A percentile compares a stretch with the other conserved stretches of the same genome.
Evolutionary conservation across 768 basidiomycete species (phyloP).

Genomic region (Suillus sp.): DNA sequence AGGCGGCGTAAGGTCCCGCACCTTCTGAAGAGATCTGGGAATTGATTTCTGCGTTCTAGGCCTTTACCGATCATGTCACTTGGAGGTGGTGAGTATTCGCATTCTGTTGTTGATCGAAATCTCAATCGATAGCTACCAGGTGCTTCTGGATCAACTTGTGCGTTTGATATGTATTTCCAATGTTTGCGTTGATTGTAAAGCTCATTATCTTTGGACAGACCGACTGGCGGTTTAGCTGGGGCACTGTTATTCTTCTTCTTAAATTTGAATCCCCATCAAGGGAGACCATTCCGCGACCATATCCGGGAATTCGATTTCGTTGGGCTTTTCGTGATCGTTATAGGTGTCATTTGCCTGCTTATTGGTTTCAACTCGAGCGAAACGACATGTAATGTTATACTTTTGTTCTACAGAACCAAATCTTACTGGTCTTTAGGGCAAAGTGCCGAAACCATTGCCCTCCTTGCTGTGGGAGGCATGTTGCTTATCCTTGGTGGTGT

Average conservation of each 20-base stretch:
- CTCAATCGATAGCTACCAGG: conserved; percentile 21
- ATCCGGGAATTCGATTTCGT: conserved; percentile 41
- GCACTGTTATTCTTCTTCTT: conserved; percentile 36
- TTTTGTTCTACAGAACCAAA: not conserved
- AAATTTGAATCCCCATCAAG: conserved; percentile 37
- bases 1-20: conserved; percentile 32
- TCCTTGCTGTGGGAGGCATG: conserved; percentile 35
- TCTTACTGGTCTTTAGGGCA: conserved; percentile 28
- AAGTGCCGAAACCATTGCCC: conserved; percentile 36
- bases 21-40: not conserved
- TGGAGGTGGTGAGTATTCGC: conserved; percentile 42
- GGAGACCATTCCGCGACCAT: conserved; percentile 33
- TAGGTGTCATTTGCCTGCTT: conserved; percentile 40
- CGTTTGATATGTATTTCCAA: conserved; percentile 4
- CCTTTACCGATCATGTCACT: conserved; percentile 35
- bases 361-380: conserved; percentile 42
- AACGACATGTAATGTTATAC: conserved; percentile 29
- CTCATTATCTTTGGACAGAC: conserved; percentile 24
- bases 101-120: not conserved
- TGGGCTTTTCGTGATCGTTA: conserved; percentile 38
- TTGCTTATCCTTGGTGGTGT: conserved; percentile 31
- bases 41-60: conserved; percentile 21
- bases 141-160: conserved; percentile 41
- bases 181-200: not conserved
- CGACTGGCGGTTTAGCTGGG: conserved; percentile 38